Evolutionary conservation across 1,139 yeast species (phyloP).

Genomic region (Kodamaea ohmeri): DNA sequence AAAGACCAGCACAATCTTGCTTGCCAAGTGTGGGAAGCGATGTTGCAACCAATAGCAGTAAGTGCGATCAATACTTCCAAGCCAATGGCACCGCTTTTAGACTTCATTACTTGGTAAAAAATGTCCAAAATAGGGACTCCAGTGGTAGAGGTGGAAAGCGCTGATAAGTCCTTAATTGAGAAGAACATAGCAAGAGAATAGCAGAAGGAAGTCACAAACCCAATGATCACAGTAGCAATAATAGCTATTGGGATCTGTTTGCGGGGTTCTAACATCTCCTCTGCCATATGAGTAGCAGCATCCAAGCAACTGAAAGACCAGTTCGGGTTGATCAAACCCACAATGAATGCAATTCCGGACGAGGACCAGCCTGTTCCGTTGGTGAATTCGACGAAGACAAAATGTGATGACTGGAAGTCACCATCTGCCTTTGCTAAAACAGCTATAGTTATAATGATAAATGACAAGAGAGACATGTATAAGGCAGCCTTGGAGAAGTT

Average conservation of each 20-base stretch:
- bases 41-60: slow-evolving; percentile 41
- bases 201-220: slow-evolving; percentile 37
- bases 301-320: slow-evolving; percentile 45
- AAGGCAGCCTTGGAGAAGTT: not conserved
- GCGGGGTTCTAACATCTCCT: slow-evolving; percentile 37
- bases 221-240: slow-evolving; percentile 42
- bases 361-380: slow-evolving; percentile 42
- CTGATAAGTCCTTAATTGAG: slow-evolving; percentile 33
- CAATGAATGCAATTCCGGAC: slow-evolving; percentile 39
- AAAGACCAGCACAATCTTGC: slow-evolving; percentile 27
- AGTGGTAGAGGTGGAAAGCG: slow-evolving; percentile 23
- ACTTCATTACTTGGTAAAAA: slow-evolving; percentile 35
- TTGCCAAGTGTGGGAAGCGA: slow-evolving; percentile 45
- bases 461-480: not conserved
- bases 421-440: not conserved
- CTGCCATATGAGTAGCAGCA: slow-evolving; percentile 43
- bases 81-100: slow-evolving; percentile 36
- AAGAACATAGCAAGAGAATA: slow-evolving; percentile 44
- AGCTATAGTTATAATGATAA: not conserved
- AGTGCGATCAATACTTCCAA: slow-evolving; percentile 33
- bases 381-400: slow-evolving; percentile 14
- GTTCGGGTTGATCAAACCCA: slow-evolving; percentile 42
- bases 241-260: slow-evolving; percentile 42
- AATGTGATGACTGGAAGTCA: not conserved
- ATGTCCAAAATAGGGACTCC: slow-evolving; percentile 43